These are phyloP conservation scores for Monosporascus sp. DNA, from an alignment of 2,329 filamentous ascomycete species.

Conservation along the genomic window DNA sequence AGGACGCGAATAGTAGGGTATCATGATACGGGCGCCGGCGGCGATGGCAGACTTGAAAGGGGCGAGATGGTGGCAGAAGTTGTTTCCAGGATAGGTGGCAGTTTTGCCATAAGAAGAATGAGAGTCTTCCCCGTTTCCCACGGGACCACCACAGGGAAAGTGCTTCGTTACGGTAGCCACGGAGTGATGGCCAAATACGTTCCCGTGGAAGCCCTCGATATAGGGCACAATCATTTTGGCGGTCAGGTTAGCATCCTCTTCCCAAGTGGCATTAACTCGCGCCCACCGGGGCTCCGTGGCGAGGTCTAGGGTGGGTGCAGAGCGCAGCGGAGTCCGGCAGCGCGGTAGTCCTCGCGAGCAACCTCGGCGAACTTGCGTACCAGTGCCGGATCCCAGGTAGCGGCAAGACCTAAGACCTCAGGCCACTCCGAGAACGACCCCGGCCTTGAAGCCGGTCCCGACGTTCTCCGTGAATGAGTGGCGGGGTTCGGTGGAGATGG, in stretches of 20 bases:
- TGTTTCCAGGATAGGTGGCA: slow-evolving; percentile 44
- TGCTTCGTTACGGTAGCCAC: slow-evolving; percentile 49
- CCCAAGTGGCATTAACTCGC: slow-evolving; percentile 39
- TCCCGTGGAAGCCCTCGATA: slow-evolving; percentile 43
- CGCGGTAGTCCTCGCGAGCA: slow-evolving; percentile 41
- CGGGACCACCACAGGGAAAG: slow-evolving; percentile 46
- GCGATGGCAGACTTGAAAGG: slow-evolving; percentile 47
- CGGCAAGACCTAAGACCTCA: slow-evolving; percentile 45
- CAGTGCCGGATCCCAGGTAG: slow-evolving; percentile 37
- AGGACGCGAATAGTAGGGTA: slow-evolving; percentile 47
- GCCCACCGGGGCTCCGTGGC: slow-evolving; percentile 49
- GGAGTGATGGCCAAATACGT: slow-evolving; percentile 36
- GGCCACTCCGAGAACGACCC: slow-evolving; percentile 47
- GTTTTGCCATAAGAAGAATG: slow-evolving; percentile 51
- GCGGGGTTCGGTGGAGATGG: slow-evolving; percentile 42
- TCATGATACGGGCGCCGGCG: slow-evolving; percentile 45
- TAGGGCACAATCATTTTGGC: slow-evolving; percentile 35
- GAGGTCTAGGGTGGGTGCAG: slow-evolving; percentile 47
- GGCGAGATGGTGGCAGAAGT: slow-evolving; percentile 45
- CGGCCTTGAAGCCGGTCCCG: slow-evolving; percentile 38
- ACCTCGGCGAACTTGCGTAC: slow-evolving; percentile 44
- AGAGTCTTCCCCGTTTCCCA: slow-evolving; percentile 45
- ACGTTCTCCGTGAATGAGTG: slow-evolving; percentile 39
- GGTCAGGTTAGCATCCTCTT: slow-evolving; percentile 42
- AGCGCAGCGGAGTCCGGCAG: slow-evolving; percentile 38